phyloP scores from a whole-genome alignment of 805 yeast genomes.

The Saccharomycodes ludwigii region DNA sequence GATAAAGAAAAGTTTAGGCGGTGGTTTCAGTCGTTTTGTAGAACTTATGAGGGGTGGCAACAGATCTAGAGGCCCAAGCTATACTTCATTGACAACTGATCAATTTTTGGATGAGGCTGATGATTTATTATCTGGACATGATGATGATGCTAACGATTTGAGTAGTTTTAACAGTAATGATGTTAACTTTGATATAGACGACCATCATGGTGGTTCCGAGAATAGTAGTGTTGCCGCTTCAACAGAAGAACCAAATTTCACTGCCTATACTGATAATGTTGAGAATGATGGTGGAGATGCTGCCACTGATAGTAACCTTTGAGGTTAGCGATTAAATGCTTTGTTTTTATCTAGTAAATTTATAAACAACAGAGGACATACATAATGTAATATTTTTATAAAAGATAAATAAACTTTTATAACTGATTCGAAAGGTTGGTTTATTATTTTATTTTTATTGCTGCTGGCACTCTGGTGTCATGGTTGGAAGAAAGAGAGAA shows the following conservation, averaged over 20 bases:
- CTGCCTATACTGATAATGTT: constrained; percentile 8
- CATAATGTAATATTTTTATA: no score
- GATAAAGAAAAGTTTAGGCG: constrained; percentile 16
- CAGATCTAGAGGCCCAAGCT: constrained; percentile 24
- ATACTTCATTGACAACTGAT: constrained; percentile 20
- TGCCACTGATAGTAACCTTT: no score
- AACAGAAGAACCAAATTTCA: constrained; percentile 11
- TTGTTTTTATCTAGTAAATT: no score
- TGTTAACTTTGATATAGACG: constrained; percentile 25
- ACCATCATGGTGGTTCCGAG: constrained; percentile 14
- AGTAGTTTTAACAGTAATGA: constrained; percentile 29
- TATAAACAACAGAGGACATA: no score
- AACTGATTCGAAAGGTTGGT: no score
- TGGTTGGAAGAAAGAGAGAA: no score
- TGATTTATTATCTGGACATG: constrained; percentile 25
- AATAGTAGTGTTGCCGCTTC: constrained; percentile 1
- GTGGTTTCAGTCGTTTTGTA: no score
- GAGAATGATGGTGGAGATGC: constrained; percentile 1
- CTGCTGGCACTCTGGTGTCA: no score
- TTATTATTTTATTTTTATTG: no score
- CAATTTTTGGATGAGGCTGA: constrained; percentile 26
- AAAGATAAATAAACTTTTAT: no score
- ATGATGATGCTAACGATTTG: constrained; percentile 38
- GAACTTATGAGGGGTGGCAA: no score
- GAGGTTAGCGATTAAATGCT: no score